Conservation (phyloP, 306 rosid species). For the Argentina anserina region DNA sequence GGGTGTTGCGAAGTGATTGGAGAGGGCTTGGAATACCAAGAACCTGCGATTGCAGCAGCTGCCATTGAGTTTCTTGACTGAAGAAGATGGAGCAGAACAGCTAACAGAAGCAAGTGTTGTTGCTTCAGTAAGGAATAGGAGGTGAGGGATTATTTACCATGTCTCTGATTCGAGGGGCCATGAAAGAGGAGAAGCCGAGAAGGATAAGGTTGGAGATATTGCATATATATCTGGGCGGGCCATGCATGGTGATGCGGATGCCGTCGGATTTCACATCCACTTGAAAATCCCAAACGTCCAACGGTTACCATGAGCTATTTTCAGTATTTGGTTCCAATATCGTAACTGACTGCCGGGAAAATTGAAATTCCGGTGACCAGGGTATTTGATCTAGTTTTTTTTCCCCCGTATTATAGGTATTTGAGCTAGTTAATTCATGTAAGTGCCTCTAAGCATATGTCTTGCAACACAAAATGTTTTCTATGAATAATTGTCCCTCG, state of each 20-base stretch:
- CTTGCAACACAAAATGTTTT: too few species aligned
- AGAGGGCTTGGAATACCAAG: conserved; percentile 24
- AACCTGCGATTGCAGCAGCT: conserved; percentile 38
- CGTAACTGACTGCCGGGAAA: too few species aligned
- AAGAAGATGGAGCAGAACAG: background rate
- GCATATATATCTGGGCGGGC: background rate
- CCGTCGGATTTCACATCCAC: background rate
- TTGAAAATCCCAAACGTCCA: background rate
- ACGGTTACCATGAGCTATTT: background rate
- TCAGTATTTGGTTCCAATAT: too few species aligned
- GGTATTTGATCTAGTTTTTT: too few species aligned
- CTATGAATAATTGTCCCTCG: too few species aligned
- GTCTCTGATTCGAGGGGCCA: background rate
- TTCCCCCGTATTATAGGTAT: too few species aligned
- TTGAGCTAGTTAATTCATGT: too few species aligned
- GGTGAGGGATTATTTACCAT: background rate
- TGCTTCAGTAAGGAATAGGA: background rate
- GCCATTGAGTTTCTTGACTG: conserved; percentile 20
- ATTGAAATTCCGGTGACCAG: too few species aligned
- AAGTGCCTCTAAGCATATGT: too few species aligned
- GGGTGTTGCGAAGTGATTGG: conserved; percentile 18
- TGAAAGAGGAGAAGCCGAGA: background rate
- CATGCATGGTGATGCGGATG: background rate
- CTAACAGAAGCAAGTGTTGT: background rate
- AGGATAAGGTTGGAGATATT: conserved; percentile 14